Percentiles rank a stretch among this genome's conserved stretches.
These are phyloP conservation scores for Austroboletus eburneus DNA, from an alignment of 768 basidiomycete genomes.

Conservation along the genomic window DNA sequence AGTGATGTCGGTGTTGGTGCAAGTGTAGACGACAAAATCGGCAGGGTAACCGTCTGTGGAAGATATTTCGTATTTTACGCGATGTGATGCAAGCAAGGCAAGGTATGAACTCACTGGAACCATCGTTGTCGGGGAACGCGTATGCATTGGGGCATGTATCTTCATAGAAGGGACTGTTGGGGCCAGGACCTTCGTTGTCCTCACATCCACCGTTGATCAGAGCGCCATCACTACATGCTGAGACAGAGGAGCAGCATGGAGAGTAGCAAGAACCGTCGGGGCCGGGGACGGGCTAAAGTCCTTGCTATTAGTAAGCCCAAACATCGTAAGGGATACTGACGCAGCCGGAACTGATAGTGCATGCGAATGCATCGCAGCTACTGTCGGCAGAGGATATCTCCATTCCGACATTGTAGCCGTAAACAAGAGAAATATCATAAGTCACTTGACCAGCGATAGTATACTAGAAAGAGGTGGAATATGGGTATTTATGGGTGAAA, in stretches of 20 bases:
- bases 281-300: conserved; percentile 26
- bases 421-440: conserved; percentile 33
- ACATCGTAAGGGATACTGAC: conserved; percentile 13
- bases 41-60: too few relatives aligned
- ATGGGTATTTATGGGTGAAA: neutral
- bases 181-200: conserved; percentile 27
- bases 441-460: conserved; percentile 27
- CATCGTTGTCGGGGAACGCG: conserved; percentile 33
- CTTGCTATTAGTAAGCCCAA: conserved; percentile 1
- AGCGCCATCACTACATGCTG: conserved; percentile 26
- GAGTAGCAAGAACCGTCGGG: conserved; percentile 26
- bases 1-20: conserved; percentile 24
- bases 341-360: conserved; percentile 29
- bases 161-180: conserved; percentile 29
- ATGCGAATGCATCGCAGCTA: conserved; percentile 28
- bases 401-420: conserved; percentile 33
- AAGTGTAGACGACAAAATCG: conserved; percentile 29
- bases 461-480: conserved; percentile 5
- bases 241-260: conserved; percentile 27
- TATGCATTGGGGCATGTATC: conserved; percentile 28
- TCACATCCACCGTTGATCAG: conserved; percentile 27
- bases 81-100: too few relatives aligned
- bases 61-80: too few relatives aligned
- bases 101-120: conserved; percentile 19
- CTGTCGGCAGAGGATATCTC: conserved; percentile 27